These are phyloP conservation scores for Maudiozyma saulgeensis DNA, from an alignment of 805 yeast species.

Conservation along the genomic window DNA sequence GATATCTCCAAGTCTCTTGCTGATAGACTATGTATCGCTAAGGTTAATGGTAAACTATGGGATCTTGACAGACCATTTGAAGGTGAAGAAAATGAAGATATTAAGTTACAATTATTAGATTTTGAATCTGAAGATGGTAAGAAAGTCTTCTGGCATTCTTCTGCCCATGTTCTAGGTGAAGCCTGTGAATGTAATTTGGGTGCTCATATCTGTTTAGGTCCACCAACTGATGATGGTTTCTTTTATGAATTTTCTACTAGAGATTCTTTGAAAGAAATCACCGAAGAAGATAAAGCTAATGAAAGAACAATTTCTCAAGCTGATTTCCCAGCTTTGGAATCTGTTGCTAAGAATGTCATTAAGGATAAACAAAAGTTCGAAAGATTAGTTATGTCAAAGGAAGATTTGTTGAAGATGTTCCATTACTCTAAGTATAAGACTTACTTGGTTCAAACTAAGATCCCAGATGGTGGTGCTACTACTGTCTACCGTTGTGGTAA, in stretches of 20 bases:
- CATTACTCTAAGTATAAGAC: conserved; percentile 92
- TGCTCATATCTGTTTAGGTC: conserved; percentile 87
- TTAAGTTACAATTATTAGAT: conserved; percentile 68
- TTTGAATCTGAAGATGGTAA: conserved; percentile 92
- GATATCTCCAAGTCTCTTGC: conserved; percentile 77
- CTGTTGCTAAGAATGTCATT: conserved; percentile 79
- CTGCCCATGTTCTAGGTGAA: conserved; percentile 97
- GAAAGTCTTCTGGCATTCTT: conserved; percentile 96
- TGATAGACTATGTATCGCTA: conserved; percentile 85
- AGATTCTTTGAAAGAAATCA: conserved; percentile 20
- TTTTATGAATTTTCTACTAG: conserved; percentile 87
- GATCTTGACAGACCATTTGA: conserved; percentile 93
- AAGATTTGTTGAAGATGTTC: conserved; percentile 86
- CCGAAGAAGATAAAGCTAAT: conserved; percentile 57
- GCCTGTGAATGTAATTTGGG: conserved; percentile 95
- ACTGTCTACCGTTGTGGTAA: conserved; percentile 98
- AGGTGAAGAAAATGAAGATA: conserved; percentile 34
- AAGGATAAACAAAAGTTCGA: conserved; percentile 94
- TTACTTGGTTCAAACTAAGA: conserved; percentile 71
- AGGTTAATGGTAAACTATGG: conserved; percentile 87
- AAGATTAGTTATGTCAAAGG: conserved; percentile 86
- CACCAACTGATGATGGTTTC: conserved; percentile 96
- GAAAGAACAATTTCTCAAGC: conserved; percentile 66
- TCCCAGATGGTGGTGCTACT: conserved; percentile 92
- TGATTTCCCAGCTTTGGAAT: conserved; percentile 78